Evolutionary conservation across 768 basidiomycete genomes (phyloP), one percentile per base, ranked within the genome.

Genomic region (Russula sp.): DNA sequence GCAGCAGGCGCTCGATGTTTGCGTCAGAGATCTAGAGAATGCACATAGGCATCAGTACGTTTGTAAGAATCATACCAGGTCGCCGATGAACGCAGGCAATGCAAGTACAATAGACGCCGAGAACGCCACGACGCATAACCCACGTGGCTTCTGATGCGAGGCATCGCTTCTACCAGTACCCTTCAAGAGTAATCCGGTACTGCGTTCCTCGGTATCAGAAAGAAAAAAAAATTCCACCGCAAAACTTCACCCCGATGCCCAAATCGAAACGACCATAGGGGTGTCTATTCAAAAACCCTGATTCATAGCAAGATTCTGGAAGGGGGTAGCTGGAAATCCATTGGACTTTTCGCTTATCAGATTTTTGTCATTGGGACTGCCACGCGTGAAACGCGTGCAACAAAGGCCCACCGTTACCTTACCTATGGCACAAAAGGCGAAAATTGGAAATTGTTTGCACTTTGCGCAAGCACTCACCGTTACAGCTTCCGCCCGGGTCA

Each of bases 1-100:
- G 74, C 16, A 94, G 72, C 22, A 93, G 77, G 16, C 84, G 80
- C 67, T 81, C 77, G 68, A 94, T 84, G 26, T 81, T 75, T 53
- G 81, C 76, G 32, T 77, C 72, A 44, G 79, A 72, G 62, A 94
- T 85, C 89, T 92, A 69, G 16, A 59, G 60, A 16, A 32, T 26
- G 53, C 56, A 44, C 18, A 28, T 51, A 46, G 44, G 22, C 49
- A n/a, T 68, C 24, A 61, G 60, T 26, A 57, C 24, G 42, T 36
- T 9, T 38, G 65, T 42, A n/a, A 60, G 28, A 50, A 28, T 22
- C 30, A 50, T 52, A 40, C 16, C 32, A 24, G 1, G 26, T 16
- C 13, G 26, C 10, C 42, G 24, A 51, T 50, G 34, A 40, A 48
- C 7, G 30, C 20, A 57, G 52, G 26, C 22, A 54, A 9, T 52